A percentile compares a stretch with the other conserved stretches of the same genome.
These are phyloP conservation scores for Pyricularia sp. DNA, from an alignment of 2,329 filamentous ascomycete species.

Conservation along the genomic window DNA sequence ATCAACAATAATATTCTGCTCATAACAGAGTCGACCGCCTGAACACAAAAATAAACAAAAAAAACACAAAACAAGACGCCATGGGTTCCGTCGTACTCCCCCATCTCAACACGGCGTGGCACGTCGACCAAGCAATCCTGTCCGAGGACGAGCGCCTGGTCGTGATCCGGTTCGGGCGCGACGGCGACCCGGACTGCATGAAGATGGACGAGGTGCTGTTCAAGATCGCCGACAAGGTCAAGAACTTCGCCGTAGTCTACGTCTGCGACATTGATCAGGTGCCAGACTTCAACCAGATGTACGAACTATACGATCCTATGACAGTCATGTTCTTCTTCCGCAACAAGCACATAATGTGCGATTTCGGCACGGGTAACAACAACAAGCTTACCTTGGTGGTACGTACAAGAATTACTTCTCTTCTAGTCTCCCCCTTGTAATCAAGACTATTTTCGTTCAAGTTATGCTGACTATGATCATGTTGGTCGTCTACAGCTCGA, in stretches of 20 bases:
- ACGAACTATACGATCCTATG: slow-evolving; percentile 64
- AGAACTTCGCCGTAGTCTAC: slow-evolving; percentile 90
- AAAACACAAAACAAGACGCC: slow-evolving; percentile 9
- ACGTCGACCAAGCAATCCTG: slow-evolving; percentile 94
- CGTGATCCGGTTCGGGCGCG: slow-evolving; percentile 86
- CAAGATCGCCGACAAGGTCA: slow-evolving; percentile 85
- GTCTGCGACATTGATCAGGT: slow-evolving; percentile 88
- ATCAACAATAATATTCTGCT: not conserved
- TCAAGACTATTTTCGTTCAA: not conserved
- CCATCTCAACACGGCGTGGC: slow-evolving; percentile 87
- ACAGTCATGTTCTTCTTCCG: slow-evolving; percentile 67
- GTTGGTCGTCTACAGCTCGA: slow-evolving; percentile 52
- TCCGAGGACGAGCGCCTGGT: slow-evolving; percentile 84
- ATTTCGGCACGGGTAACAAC: slow-evolving; percentile 97
- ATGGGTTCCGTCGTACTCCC: slow-evolving; percentile 86
- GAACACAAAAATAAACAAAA: not conserved
- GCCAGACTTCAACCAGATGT: slow-evolving; percentile 87
- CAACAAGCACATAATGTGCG: slow-evolving; percentile 98
- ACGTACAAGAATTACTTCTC: not conserved
- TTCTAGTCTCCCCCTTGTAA: not conserved
- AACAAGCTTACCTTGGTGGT: slow-evolving; percentile 64
- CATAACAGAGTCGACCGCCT: too few relatives aligned
- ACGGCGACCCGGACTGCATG: slow-evolving; percentile 69
- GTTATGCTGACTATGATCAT: not conserved
- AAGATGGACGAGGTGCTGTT: slow-evolving; percentile 86